These are phyloP conservation scores for Boechera divaricarpa DNA, from an alignment of 345 rosid genomes.

Conservation along the genomic window DNA sequence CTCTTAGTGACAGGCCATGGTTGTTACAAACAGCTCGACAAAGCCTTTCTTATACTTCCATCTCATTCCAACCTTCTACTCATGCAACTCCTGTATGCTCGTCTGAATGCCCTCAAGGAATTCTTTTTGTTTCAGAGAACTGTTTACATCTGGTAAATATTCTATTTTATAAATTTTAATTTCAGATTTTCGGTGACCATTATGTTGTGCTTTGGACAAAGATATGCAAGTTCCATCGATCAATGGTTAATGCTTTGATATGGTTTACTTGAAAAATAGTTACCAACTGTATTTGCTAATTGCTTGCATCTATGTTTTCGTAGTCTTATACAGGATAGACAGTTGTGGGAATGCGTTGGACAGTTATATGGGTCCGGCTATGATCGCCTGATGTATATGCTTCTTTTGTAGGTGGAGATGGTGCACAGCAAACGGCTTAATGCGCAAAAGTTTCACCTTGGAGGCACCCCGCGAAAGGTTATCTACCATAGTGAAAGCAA, in stretches of 20 bases:
- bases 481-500: slow-evolving; percentile 88
- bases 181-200: slow-evolving; percentile 22
- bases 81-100: slow-evolving; percentile 96
- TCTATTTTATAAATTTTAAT: slow-evolving; percentile 14
- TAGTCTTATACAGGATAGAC: not conserved
- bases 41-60: slow-evolving; percentile 84
- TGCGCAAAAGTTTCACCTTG: slow-evolving; percentile 92
- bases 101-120: slow-evolving; percentile 89
- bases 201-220: slow-evolving; percentile 14
- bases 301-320: slow-evolving; percentile 24
- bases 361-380: slow-evolving; percentile 13
- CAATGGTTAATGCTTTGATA: slow-evolving; percentile 12
- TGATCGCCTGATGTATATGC: slow-evolving; percentile 36
- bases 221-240: slow-evolving; percentile 6
- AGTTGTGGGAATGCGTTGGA: slow-evolving; percentile 14
- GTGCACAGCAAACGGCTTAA: slow-evolving; percentile 85
- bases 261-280: slow-evolving; percentile 7
- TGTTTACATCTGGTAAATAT: slow-evolving; percentile 85
- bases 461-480: slow-evolving; percentile 94
- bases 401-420: slow-evolving; percentile 86
- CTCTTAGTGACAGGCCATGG: slow-evolving; percentile 98
- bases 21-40: slow-evolving; percentile 91
- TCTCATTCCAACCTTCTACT: slow-evolving; percentile 93
- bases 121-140: slow-evolving; percentile 93
- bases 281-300: slow-evolving; percentile 9